These are phyloP conservation scores for Chaetothyriales sp. DNA, from an alignment of 2,329 filamentous ascomycete genomes.

Conservation along the genomic window DNA sequence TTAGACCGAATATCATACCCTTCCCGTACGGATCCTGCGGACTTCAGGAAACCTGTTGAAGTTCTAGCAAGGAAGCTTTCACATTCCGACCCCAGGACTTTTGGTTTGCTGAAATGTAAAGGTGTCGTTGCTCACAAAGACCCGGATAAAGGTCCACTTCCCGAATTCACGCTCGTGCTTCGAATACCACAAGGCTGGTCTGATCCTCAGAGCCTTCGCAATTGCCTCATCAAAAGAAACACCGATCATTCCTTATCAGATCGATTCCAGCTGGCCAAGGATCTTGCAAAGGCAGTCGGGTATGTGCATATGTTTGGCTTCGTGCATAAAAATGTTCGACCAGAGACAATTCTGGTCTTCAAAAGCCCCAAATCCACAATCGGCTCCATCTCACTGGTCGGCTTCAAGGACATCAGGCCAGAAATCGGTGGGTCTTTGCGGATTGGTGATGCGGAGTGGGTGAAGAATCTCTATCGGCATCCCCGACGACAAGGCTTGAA, in stretches of 20 bases:
- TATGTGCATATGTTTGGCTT: conserved; percentile 20
- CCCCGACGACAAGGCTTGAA: conserved; percentile 31
- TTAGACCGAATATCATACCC: conserved; percentile 4
- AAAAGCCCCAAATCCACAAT: conserved; percentile 12
- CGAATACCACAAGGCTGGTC: conserved; percentile 4
- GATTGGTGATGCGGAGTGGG: conserved; percentile 26
- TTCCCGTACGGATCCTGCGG: conserved; percentile 1
- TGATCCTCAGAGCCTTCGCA: conserved; percentile 8
- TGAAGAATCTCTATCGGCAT: conserved; percentile 38
- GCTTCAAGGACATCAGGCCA: conserved; percentile 31
- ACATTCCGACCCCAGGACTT: conserved; percentile 10
- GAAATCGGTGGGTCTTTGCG: conserved; percentile 21
- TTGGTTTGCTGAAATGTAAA: conserved; percentile 14
- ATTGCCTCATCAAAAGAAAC: conserved; percentile 12
- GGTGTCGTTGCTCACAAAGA: conserved; percentile 8
- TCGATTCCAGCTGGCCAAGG: conserved; percentile 20
- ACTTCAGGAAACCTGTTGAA: conserved; percentile 10
- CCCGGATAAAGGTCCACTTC: neutral
- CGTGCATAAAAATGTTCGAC: conserved; percentile 25
- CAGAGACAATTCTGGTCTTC: conserved; percentile 22
- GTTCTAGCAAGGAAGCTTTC: conserved; percentile 13
- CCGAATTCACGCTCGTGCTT: conserved; percentile 10
- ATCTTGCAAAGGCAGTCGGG: conserved; percentile 19
- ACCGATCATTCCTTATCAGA: conserved; percentile 15
- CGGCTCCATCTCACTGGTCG: conserved; percentile 26